These are phyloP conservation scores for Xylaria sp. DNA, from an alignment of 2,329 filamentous ascomycete genomes.

Conservation along the genomic window DNA sequence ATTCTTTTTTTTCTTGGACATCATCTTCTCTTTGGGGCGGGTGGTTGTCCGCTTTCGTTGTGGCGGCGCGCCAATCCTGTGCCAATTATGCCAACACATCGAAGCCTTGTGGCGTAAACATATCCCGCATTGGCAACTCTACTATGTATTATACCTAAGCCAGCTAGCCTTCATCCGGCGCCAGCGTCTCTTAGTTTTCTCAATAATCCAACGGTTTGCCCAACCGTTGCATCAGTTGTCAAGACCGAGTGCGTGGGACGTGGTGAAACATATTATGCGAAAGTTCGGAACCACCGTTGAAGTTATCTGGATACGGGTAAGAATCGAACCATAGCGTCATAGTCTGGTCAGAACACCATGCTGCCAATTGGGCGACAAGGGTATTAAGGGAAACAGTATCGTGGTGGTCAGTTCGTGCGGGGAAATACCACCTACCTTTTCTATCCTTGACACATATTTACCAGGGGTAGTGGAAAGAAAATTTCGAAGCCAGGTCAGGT, in stretches of 20 bases:
- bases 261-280: not conserved
- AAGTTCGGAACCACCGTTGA: not conserved
- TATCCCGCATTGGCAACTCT: constrained; percentile 17
- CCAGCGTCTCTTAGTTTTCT: not conserved
- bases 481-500: not conserved
- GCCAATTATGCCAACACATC: constrained; percentile 18
- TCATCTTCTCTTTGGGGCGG: not conserved
- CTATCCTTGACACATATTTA: constrained; percentile 24
- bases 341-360: not conserved
- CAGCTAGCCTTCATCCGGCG: too few relatives aligned
- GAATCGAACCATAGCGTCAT: constrained; percentile 1
- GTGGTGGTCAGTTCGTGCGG: constrained; percentile 16
- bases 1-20: not conserved
- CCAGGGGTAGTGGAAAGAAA: not conserved
- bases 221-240: not conserved
- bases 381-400: not conserved
- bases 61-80: not conserved
- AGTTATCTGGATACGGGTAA: not conserved
- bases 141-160: not conserved
- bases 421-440: constrained; percentile 19
- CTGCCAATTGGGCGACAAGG: not conserved
- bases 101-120: constrained; percentile 26
- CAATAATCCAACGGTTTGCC: not conserved
- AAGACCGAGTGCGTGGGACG: not conserved
- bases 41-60: not conserved